These are phyloP conservation scores for Plasmodium fragile DNA, from an alignment of 169 alveolate species.

Conservation along the genomic window DNA sequence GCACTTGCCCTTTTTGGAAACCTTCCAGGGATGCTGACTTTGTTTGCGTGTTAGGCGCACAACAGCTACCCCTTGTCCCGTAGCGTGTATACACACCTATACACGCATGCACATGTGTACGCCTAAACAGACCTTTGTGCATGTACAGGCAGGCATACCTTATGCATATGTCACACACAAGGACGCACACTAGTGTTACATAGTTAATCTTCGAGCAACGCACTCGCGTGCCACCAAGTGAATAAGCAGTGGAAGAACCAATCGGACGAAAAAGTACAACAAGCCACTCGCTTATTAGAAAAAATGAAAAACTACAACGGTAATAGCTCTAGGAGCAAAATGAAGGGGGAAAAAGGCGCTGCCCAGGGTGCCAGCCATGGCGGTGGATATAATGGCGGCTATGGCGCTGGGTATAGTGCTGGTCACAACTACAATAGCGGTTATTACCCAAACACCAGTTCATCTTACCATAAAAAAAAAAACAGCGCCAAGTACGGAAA, in stretches of 20 bases:
- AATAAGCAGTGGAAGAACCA: constrained; percentile 2
- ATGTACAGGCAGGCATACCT: background rate
- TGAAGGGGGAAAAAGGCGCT: constrained; percentile 33
- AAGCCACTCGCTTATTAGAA: background rate
- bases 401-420: background rate
- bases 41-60: background rate
- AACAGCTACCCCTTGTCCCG: background rate
- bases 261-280: constrained; percentile 5
- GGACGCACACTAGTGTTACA: background rate
- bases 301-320: constrained; percentile 70
- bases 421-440: constrained; percentile 9
- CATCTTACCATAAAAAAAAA: constrained; percentile 22
- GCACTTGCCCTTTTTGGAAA: background rate
- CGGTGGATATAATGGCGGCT: background rate
- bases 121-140: background rate
- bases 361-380: background rate
- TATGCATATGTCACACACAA: background rate
- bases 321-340: constrained; percentile 30
- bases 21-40: background rate
- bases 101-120: background rate
- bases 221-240: background rate
- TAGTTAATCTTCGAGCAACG: background rate
- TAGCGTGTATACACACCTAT: background rate
- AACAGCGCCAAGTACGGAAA: constrained; percentile 19
- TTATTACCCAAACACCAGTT: constrained; percentile 10